Evolutionary conservation across 805 yeast genomes (phyloP).

Genomic region (Jamesozyma hellenica): DNA sequence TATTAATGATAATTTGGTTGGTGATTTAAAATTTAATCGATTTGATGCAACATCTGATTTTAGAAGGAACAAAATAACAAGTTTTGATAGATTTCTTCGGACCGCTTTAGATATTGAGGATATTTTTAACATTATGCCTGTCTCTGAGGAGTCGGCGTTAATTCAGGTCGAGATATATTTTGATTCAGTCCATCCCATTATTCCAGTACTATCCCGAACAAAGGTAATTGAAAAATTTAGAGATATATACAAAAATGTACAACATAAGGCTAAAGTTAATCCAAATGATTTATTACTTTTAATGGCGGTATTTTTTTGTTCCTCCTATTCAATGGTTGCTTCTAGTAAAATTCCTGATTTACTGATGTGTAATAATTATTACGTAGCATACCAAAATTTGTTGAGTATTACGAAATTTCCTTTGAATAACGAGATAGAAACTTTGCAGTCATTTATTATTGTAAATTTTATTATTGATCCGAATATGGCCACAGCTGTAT

Average conservation of each 20-base stretch:
- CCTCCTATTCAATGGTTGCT: conserved; percentile 19
- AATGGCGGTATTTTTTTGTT: conserved; percentile 19
- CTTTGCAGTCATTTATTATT: conserved; percentile 16
- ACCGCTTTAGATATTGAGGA: conserved; percentile 9
- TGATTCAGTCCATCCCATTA: conserved; percentile 19
- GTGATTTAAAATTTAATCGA: conserved; percentile 7
- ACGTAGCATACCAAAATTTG: conserved; percentile 13
- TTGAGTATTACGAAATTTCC: conserved; percentile 17
- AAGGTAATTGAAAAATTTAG: conserved; percentile 4
- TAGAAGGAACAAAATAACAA: conserved; percentile 15
- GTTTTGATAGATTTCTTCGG: conserved; percentile 10
- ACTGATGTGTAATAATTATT: conserved; percentile 17
- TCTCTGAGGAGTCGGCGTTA: conserved; percentile 8
- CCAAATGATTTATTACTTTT: conserved; percentile 10
- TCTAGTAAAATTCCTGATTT: conserved; percentile 17
- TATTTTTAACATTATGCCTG: conserved; percentile 13
- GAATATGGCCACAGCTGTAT: conserved; percentile 21
- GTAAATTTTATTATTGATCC: conserved; percentile 24
- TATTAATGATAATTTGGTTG: conserved; percentile 15
- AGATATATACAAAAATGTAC: conserved; percentile 5
- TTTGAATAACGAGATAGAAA: conserved; percentile 13
- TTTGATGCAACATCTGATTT: conserved; percentile 5
- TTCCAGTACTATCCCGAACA: conserved; percentile 16
- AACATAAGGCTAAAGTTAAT: conserved; percentile 3
- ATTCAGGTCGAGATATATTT: conserved; percentile 16